Percentiles rank a stretch among this genome's conserved stretches.
Evolutionary conservation across 306 rosid species (phyloP).

Genomic region (Ceratonia siliqua): DNA sequence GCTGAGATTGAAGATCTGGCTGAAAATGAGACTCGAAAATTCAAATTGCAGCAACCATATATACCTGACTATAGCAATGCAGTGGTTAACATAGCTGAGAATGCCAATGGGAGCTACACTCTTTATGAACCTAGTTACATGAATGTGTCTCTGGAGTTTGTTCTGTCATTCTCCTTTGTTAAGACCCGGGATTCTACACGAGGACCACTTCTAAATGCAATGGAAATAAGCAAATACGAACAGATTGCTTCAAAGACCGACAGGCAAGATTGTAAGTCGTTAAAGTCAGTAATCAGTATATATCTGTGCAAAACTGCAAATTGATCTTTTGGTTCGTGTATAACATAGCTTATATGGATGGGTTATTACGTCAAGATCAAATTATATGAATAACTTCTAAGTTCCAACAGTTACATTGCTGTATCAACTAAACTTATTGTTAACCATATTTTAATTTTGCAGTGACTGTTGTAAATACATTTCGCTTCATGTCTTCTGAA

Average conservation of each 20-base stretch:
- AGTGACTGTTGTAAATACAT: slow-evolving; percentile 57
- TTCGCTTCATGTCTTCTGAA: slow-evolving; percentile 55
- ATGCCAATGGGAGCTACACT: slow-evolving; percentile 87
- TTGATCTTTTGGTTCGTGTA: slow-evolving; percentile 9
- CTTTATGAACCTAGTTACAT: slow-evolving; percentile 97
- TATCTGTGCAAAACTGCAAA: slow-evolving; percentile 1
- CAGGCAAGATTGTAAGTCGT: slow-evolving; percentile 68
- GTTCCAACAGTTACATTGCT: slow-evolving; percentile 10
- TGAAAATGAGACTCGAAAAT: slow-evolving; percentile 73
- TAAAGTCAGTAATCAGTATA: slow-evolving; percentile 23
- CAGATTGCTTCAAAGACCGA: slow-evolving; percentile 61
- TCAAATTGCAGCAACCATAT: slow-evolving; percentile 70
- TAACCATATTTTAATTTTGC: slow-evolving; percentile 41
- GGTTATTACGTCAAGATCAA: background rate
- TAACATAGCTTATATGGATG: slow-evolving; percentile 10
- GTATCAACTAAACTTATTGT: slow-evolving; percentile 29
- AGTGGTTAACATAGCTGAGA: slow-evolving; percentile 91
- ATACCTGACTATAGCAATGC: slow-evolving; percentile 73
- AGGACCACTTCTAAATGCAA: slow-evolving; percentile 88
- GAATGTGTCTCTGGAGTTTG: slow-evolving; percentile 83
- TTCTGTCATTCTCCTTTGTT: slow-evolving; percentile 76
- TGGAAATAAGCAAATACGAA: slow-evolving; percentile 82
- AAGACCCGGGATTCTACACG: slow-evolving; percentile 75
- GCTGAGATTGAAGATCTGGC: slow-evolving; percentile 82
- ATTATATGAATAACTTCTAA: background rate